A percentile compares a stretch with the other conserved stretches of the same genome.
These are phyloP conservation scores for Fusarium sp. DNA, from an alignment of 2,329 filamentous ascomycete species.

Conservation along the genomic window DNA sequence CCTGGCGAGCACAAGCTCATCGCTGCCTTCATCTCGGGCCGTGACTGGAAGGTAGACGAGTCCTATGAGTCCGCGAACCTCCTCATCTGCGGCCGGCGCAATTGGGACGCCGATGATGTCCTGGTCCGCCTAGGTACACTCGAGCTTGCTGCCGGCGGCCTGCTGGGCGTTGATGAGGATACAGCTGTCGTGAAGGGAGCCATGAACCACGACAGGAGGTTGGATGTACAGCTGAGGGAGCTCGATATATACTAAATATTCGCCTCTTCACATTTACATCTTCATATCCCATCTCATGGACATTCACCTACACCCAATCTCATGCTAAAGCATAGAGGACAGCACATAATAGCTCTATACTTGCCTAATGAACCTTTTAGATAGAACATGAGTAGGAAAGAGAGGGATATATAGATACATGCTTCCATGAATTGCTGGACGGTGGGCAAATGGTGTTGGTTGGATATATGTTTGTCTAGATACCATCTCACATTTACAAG, in stretches of 20 bases:
- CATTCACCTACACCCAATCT: conserved; percentile 1
- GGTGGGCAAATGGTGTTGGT: conserved; percentile 31
- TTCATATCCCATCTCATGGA: background rate
- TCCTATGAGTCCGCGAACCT: conserved; percentile 45
- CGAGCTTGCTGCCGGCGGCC: conserved; percentile 42
- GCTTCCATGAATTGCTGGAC: conserved; percentile 22
- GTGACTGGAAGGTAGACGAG: conserved; percentile 46
- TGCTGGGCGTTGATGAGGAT: conserved; percentile 44
- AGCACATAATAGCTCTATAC: conserved; percentile 31
- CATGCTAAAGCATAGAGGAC: conserved; percentile 14
- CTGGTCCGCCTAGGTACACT: conserved; percentile 50
- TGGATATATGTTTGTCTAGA: conserved; percentile 39
- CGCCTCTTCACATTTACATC: conserved; percentile 1
- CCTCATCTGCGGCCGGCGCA: conserved; percentile 46
- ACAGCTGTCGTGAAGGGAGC: conserved; percentile 45
- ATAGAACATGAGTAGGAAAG: conserved; percentile 27
- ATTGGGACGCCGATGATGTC: conserved; percentile 44
- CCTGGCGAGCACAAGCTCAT: conserved; percentile 43
- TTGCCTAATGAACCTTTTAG: conserved; percentile 31
- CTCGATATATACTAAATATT: conserved; percentile 50
- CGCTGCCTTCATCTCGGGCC: conserved; percentile 48
- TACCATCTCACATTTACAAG: conserved; percentile 41
- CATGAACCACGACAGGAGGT: conserved; percentile 43
- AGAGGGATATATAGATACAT: conserved; percentile 13
- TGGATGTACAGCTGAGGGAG: conserved; percentile 48